Evolutionary conservation across 169 alveolate genomes (phyloP), one percentile per base, ranked within the genome.

Genomic region (Theileria orientalis): DNA sequence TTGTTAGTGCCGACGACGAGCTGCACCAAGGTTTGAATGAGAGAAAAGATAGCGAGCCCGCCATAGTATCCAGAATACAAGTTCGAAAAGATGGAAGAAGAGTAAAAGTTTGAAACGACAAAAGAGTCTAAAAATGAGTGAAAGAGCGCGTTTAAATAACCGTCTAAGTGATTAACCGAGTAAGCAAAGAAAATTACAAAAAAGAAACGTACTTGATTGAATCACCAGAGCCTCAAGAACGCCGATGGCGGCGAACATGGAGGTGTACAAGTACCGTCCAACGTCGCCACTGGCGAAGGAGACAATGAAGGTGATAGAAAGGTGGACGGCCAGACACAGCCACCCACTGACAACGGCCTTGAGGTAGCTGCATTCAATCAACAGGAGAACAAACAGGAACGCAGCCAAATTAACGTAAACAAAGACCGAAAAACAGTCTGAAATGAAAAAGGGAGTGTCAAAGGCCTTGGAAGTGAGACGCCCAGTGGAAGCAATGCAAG

Each of bases 61-160:
- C 75, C 75, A 23, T 49, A 49, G 52, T 67, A 67, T 1, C 75
- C 75, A 67, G 75, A 7, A 47, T 67, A 67, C 25, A 67, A 49
- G 46, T 35, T 67, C 9, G 75, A 67, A 51, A 67, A 67, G 23
- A 67, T 14, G 35, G 69, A 49, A 19, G 75, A 23, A 13, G 23
- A 19, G 41, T 67, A 67, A 8, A 40, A 67, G 32, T 54, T 21
- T 2, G 71, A 23, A n/a, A 67, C 62, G n/a, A 67, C 75, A 29
- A 19, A 49, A 21, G 75, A 67, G 25, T 67, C 75, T 67, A 67
- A 35, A 42, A 44, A 49, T 7, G 27, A 29, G n/a, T n/a, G n/a
- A n/a, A n/a, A n/a, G n/a, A n/a, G n/a, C n/a, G n/a, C n/a, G n/a
- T n/a, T n/a, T n/a, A n/a, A n/a, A n/a, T n/a, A n/a, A n/a, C n/a